Evolutionary conservation across 164 flowering plant species (phyloP).

Genomic region (Warburgia ugandensis): DNA sequence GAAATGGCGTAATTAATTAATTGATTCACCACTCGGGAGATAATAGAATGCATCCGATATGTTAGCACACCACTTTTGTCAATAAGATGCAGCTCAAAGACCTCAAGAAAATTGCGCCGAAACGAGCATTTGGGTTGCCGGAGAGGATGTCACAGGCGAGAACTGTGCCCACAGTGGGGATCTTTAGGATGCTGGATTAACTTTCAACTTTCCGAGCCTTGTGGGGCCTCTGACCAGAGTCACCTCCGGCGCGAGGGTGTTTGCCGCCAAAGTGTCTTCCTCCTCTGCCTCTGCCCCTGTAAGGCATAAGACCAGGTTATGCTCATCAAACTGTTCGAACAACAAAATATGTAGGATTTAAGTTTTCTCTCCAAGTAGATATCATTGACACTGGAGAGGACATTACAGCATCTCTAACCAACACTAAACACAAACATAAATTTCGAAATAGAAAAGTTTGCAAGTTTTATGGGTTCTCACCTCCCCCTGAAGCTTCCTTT

Average conservation of each 20-base stretch:
- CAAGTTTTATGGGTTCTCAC: conserved; percentile 17
- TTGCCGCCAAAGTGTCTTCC: neutral
- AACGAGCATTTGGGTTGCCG: too few relatives aligned
- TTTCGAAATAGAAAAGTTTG: neutral
- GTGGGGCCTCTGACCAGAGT: neutral
- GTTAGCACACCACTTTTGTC: too few relatives aligned
- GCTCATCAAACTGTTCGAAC: too few relatives aligned
- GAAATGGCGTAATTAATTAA: too few relatives aligned
- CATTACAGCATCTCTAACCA: too few relatives aligned
- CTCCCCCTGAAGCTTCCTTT: conserved; percentile 62
- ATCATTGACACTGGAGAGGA: neutral
- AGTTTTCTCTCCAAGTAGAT: neutral
- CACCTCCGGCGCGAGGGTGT: neutral
- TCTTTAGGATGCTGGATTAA: too few relatives aligned
- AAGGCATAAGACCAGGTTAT: neutral
- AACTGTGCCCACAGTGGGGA: too few relatives aligned
- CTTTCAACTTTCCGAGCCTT: conserved; percentile 8
- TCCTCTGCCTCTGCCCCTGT: conserved; percentile 3
- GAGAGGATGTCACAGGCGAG: too few relatives aligned
- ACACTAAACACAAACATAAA: neutral
- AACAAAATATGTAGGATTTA: neutral
- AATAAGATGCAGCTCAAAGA: too few relatives aligned
- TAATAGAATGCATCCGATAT: too few relatives aligned
- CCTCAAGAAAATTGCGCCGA: too few relatives aligned
- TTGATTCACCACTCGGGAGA: too few relatives aligned